phyloP scores from a whole-genome alignment of 129 eudicot species.

The Tagetes erecta region DNA sequence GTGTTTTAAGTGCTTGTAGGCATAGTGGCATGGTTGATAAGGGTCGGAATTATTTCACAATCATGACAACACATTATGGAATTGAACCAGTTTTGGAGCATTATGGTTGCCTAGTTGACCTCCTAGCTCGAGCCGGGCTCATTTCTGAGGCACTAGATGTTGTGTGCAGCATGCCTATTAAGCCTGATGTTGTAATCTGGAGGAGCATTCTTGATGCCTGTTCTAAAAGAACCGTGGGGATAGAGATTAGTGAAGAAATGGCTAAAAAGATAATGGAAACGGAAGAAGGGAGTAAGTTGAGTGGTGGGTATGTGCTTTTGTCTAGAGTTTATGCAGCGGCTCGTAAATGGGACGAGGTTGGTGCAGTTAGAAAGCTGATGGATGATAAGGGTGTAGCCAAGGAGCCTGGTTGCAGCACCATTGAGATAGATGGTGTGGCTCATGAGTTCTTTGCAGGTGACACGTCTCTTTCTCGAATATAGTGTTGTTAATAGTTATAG shows the following conservation, averaged over 20 bases:
- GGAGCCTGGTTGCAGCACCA: conserved; percentile 86
- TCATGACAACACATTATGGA: conserved; percentile 52
- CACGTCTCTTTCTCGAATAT: conserved; percentile 43
- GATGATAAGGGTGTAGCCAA: conserved; percentile 65
- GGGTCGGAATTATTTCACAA: conserved; percentile 59
- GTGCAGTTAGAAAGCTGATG: conserved; percentile 66
- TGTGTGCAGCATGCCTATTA: conserved; percentile 66
- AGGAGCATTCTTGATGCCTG: conserved; percentile 84
- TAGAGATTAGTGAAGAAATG: conserved; percentile 72
- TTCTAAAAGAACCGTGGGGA: conserved; percentile 46
- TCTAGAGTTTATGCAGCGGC: conserved; percentile 78
- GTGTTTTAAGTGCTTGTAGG: conserved; percentile 69
- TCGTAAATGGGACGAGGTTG: conserved; percentile 76
- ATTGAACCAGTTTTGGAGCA: conserved; percentile 86
- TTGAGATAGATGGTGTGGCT: conserved; percentile 64
- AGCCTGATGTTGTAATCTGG: conserved; percentile 86
- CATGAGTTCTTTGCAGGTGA: conserved; percentile 91
- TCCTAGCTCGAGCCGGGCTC: conserved; percentile 69
- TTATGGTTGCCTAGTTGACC: conserved; percentile 83
- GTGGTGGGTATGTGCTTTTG: conserved; percentile 74
- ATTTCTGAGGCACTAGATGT: conserved; percentile 67
- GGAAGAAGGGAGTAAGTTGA: conserved; percentile 42
- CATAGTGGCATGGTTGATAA: conserved; percentile 67
- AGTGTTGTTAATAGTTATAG: neutral
- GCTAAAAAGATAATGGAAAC: conserved; percentile 59